These are phyloP conservation scores for Fusarium verticillioides DNA, from an alignment of 2,329 filamentous ascomycete genomes.

Conservation along the genomic window DNA sequence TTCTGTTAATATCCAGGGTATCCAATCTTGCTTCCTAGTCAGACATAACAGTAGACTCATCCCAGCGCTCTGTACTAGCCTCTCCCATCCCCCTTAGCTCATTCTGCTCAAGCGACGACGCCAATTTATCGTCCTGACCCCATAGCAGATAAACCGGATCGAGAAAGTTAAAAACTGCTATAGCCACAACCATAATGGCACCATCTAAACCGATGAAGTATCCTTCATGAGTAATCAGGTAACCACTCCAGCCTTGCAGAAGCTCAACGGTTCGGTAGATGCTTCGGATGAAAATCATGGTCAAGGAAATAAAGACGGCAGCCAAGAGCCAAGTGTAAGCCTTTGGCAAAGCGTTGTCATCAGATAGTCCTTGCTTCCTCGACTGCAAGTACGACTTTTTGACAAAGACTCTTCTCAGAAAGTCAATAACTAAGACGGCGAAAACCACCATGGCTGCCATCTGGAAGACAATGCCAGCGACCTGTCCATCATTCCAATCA, in stretches of 20 bases:
- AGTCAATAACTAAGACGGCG: background rate
- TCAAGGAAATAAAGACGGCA: background rate
- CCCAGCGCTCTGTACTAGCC: background rate
- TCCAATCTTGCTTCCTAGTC: background rate
- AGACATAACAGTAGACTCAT: background rate
- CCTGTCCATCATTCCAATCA: rapidly evolving
- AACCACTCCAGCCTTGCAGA: background rate
- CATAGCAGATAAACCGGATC: background rate
- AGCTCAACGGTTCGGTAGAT: background rate
- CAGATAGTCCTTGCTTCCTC: background rate
- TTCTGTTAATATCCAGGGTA: background rate
- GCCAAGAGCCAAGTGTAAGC: background rate
- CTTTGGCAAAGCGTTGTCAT: background rate
- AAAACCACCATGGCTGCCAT: background rate
- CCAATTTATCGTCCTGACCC: background rate
- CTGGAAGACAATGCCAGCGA: background rate
- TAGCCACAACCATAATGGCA: background rate
- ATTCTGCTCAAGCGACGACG: background rate
- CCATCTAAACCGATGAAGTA: background rate
- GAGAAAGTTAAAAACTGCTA: background rate
- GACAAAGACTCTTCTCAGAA: background rate
- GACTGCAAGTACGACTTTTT: background rate
- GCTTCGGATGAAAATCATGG: background rate
- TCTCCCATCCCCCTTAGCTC: background rate
- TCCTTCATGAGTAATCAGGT: background rate